Evolutionary conservation across 2,329 filamentous ascomycete species (phyloP), one percentile per base, ranked within the genome.

Genomic region (Aureobasidium sp.): DNA sequence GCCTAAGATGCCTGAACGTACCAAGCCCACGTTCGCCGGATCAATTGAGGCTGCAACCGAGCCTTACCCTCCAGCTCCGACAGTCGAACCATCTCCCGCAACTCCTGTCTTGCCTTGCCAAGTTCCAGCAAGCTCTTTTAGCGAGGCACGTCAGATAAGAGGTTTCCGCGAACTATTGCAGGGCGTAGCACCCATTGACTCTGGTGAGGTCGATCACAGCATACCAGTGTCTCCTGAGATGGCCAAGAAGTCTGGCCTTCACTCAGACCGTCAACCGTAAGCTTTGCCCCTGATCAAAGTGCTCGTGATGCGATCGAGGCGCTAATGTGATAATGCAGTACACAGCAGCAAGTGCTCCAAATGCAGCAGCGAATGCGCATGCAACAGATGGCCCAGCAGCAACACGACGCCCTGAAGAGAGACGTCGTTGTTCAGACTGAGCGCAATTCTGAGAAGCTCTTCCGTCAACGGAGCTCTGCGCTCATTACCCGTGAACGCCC

Each of bases 251-350:
- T 85, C 86, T 45, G 90, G 89, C 65, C 86, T 92, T 79, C 87
- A 88, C 55, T 93, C 91, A 73, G 91, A 87, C 69, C 84, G 87
- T 69, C 85, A 84, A 70, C 83, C 85, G 87, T 89, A 77, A 73
- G 86, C 77, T 6, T 27, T 21, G 16, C n/a, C 1, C 3, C 30
- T 1, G 13, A 2, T 16, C 7, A 13, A 7, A 7, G 13, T 5
- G 9, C 15, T 34, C 10, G 16, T 44, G 30, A n/a, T 11, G 16
- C 55, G 30, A n/a, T 11, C 6, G 2, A 39, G 6, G 11, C n/a
- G 47, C 48, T 62, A 30, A 62, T 37, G 47, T 2, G 27, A n/a
- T 2, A 10, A 29, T 34, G 21, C 58, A 72, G 68, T 66, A 69
- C 63, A 37, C 69, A 67, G 36, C 66, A 67, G 53, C 69, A 67